A percentile compares a stretch with the other conserved stretches of the same genome.
phyloP scores from a whole-genome alignment of 2,329 filamentous ascomycete species.

The Penicillium hesseltinei region DNA sequence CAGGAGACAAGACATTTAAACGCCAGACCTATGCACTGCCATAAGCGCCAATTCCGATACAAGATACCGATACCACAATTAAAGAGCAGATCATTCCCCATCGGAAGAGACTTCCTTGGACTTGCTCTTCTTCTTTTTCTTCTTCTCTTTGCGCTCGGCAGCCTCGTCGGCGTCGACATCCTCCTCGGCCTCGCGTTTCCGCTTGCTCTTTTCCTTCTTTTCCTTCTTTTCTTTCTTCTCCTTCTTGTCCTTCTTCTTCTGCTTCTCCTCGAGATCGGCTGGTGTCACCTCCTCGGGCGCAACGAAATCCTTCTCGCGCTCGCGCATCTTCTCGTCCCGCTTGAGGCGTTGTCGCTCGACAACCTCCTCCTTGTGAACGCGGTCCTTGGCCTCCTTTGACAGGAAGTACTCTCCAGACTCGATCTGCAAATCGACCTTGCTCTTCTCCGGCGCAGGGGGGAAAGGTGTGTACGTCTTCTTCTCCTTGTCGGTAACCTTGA shows the following conservation, averaged over 20 bases:
- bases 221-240: constrained; percentile 48
- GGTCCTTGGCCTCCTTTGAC: constrained; percentile 86
- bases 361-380: constrained; percentile 73
- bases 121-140: constrained; percentile 49
- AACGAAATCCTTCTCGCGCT: constrained; percentile 81
- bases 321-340: constrained; percentile 82
- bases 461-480: constrained; percentile 97
- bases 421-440: constrained; percentile 97
- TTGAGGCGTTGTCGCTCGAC: constrained; percentile 82
- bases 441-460: constrained; percentile 95
- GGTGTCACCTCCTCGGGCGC: constrained; percentile 73
- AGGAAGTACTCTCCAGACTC: constrained; percentile 97
- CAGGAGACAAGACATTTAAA: constrained; percentile 23
- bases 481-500: constrained; percentile 84
- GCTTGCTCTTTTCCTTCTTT: constrained; percentile 46
- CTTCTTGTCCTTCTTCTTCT: constrained; percentile 49
- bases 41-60: constrained; percentile 33
- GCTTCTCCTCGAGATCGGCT: constrained; percentile 56
- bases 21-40: constrained; percentile 41
- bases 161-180: constrained; percentile 33
- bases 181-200: constrained; percentile 37
- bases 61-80: constrained; percentile 18
- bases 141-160: constrained; percentile 61
- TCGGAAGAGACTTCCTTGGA: constrained; percentile 32
- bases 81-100: constrained; percentile 23